These are phyloP conservation scores for Coemansia sp. DNA, from an alignment of 192 early-diverging fungal genomes.

Conservation along the genomic window DNA sequence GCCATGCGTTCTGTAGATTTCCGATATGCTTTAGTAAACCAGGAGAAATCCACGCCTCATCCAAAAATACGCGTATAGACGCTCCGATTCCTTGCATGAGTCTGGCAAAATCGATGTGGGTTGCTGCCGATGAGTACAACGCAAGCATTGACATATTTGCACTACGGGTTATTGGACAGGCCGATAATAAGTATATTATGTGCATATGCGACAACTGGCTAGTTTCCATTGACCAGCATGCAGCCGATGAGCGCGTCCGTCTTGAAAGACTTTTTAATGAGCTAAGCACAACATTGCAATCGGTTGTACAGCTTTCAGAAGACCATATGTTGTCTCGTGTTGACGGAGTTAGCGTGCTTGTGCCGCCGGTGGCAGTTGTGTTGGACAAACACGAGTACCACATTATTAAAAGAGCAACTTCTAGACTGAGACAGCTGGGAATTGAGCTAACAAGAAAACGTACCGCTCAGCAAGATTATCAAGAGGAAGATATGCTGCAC, in stretches of 20 bases:
- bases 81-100: neutral
- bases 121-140: neutral
- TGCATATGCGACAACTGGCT: conserved; percentile 29
- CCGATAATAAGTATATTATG: conserved; percentile 46
- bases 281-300: conserved; percentile 12
- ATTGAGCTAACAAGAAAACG: conserved; percentile 7
- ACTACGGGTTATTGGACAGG: conserved; percentile 41
- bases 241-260: conserved; percentile 51
- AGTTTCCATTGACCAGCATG: conserved; percentile 53
- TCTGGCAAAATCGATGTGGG: neutral
- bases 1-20: conserved; percentile 14
- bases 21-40: conserved; percentile 15
- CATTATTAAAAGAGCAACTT: neutral
- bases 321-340: conserved; percentile 10
- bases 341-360: conserved; percentile 36
- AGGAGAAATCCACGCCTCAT: neutral
- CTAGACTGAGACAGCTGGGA: conserved; percentile 24
- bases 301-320: conserved; percentile 5
- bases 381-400: conserved; percentile 21
- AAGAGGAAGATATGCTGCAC: neutral
- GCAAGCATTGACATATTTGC: neutral
- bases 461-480: neutral
- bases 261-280: conserved; percentile 29
- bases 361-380: conserved; percentile 23
- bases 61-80: neutral